These are phyloP conservation scores for Emericellopsis atlantica DNA, from an alignment of 2,329 filamentous ascomycete species.

Conservation along the genomic window DNA sequence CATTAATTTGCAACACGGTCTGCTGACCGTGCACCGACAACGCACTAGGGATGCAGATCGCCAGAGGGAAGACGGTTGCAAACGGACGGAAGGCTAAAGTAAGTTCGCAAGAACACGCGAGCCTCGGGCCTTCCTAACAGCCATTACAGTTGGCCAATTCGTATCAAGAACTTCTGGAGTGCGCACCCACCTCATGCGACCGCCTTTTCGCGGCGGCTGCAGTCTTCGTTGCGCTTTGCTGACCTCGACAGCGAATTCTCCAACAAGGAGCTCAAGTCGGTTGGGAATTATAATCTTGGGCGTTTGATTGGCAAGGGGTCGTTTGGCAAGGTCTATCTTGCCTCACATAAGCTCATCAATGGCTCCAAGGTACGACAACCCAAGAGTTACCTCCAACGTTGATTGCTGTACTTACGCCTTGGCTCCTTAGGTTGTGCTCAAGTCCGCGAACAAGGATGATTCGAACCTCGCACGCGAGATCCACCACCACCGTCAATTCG, in stretches of 20 bases:
- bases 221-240: constrained; percentile 1
- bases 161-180: constrained; percentile 93
- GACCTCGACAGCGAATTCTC: constrained; percentile 66
- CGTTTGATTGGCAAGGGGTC: constrained; percentile 92
- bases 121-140: not conserved
- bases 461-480: constrained; percentile 94
- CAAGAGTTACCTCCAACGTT: not conserved
- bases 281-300: constrained; percentile 90
- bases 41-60: constrained; percentile 32
- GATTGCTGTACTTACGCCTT: constrained; percentile 2
- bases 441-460: constrained; percentile 93
- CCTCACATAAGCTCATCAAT: constrained; percentile 94
- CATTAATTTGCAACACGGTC: not conserved
- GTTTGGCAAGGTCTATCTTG: constrained; percentile 96
- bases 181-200: constrained; percentile 23
- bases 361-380: constrained; percentile 73
- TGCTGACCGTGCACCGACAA: no score
- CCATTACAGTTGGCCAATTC: constrained; percentile 72
- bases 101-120: constrained; percentile 3
- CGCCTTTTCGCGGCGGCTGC: not conserved
- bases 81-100: constrained; percentile 52
- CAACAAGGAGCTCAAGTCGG: constrained; percentile 76
- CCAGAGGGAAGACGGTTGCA: constrained; percentile 43
- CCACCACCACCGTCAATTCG: constrained; percentile 94
- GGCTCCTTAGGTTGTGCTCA: constrained; percentile 71